Evolutionary conservation across 2,329 filamentous ascomycete species (phyloP), one percentile per base, ranked within the genome.

Genomic region (Cercospora zeina): DNA sequence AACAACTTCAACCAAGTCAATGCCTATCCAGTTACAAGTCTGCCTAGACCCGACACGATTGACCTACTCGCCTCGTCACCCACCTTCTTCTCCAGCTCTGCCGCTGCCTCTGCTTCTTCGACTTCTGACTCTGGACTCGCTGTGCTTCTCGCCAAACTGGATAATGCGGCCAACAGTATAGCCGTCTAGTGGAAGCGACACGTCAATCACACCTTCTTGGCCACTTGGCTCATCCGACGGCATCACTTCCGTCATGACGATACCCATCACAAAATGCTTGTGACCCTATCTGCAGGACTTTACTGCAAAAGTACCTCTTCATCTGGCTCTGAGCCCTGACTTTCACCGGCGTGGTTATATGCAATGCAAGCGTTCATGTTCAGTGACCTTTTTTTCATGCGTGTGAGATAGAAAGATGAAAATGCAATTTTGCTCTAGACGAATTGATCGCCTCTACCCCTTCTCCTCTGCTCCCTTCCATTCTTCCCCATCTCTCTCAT

Each of bases 1-100:
- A 79, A 78, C 72, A 74, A 71, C 69, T 67, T 59, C 57, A 69
- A 55, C 42, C 62, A 62, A 49, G 72, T 73, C 55, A 73, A 72
- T 60, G 72, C 72, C 49, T 74, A 72, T 64, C 70, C 70, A n/a
- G 70, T 74, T 24, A 71, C 69, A 14, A 64, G 65, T 14, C 57
- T 73, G 50, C 70, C 72, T 2, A 68, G 65, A 7, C 71, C 69
- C 34, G 64, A 72, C 37, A 65, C 68, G 24, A 63, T 68, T 27
- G 62, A 69, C 16, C 62, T 74, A 14, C 67, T 74, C 57, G 37
- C 68, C 49, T 62, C 63, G 34, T 68, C 66, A 16, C 56, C 65
- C 61, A 54, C 58, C 27, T 58, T 57, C 59, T 50, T 67, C 42
- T 56, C 61, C 57, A 14, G 33, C 49, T 62, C 65, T 65, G 53